Evolutionary conservation across 352 stramenopile species (phyloP).

Genomic region (Pythium rhizo-oryzae): DNA sequence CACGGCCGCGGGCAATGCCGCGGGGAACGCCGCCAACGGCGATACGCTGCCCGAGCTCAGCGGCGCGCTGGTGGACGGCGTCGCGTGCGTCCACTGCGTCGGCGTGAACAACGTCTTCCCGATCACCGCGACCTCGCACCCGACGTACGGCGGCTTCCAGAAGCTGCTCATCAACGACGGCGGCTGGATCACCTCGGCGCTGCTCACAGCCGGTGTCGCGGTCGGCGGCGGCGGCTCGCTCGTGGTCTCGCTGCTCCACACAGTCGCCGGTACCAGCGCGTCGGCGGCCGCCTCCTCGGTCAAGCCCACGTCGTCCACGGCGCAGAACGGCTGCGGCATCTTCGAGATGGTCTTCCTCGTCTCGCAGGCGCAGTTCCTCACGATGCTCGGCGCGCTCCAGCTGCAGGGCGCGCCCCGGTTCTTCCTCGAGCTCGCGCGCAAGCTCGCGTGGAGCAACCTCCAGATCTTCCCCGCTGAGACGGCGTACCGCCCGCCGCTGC

Average conservation of each 20-base stretch:
- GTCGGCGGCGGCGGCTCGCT: constrained; percentile 33
- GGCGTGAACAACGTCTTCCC: constrained; percentile 53
- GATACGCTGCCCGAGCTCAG: constrained; percentile 17
- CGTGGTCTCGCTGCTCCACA: constrained; percentile 25
- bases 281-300: constrained; percentile 11
- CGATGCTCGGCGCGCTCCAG: constrained; percentile 44
- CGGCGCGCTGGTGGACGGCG: constrained; percentile 19
- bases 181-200: constrained; percentile 31
- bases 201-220: constrained; percentile 38
- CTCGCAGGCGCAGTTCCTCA: constrained; percentile 55
- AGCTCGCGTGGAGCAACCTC: constrained; percentile 61
- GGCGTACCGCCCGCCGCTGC: constrained; percentile 11
- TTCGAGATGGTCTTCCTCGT: constrained; percentile 49
- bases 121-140: constrained; percentile 34
- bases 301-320: constrained; percentile 27
- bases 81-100: constrained; percentile 45
- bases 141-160: constrained; percentile 41
- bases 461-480: constrained; percentile 40
- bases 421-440: constrained; percentile 48
- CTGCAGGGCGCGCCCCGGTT: constrained; percentile 45
- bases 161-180: constrained; percentile 48
- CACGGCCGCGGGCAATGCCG: background rate
- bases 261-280: constrained; percentile 2
- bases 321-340: constrained; percentile 28
- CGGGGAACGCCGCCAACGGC: constrained; percentile 18